These are phyloP conservation scores for Neonectria punicea DNA, from an alignment of 2,329 filamentous ascomycete genomes.

Conservation along the genomic window DNA sequence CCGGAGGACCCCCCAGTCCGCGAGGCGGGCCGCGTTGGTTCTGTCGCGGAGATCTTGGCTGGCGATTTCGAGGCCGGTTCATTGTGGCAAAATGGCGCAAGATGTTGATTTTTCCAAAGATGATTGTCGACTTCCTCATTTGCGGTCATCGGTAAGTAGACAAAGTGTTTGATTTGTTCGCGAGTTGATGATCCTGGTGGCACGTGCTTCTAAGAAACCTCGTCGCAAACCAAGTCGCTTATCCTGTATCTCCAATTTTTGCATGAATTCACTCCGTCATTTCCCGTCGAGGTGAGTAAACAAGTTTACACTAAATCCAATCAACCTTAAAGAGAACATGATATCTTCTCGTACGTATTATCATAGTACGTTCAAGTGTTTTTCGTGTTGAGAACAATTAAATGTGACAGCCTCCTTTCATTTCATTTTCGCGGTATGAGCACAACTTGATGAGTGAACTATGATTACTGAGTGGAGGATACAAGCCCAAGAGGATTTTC, in stretches of 20 bases:
- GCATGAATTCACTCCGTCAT: not conserved
- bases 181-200: not conserved
- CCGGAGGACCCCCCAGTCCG: conserved; percentile 33
- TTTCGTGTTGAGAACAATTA: too few relatives aligned
- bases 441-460: too few relatives aligned
- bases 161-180: not conserved
- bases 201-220: not conserved
- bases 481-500: not conserved
- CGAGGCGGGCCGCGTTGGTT: conserved; percentile 32
- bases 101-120: not conserved
- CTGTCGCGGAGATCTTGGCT: conserved; percentile 42
- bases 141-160: not conserved
- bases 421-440: too few relatives aligned
- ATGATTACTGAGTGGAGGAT: too few relatives aligned
- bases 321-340: not conserved
- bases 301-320: not conserved
- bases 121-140: not conserved
- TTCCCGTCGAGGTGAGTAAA: not conserved
- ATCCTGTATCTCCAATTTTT: not conserved
- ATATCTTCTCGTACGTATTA: too few relatives aligned
- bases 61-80: conserved; percentile 48
- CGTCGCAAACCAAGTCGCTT: not conserved
- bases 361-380: too few relatives aligned
- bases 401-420: too few relatives aligned
- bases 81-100: conserved; percentile 32